These are phyloP conservation scores for Aspergillus nanangensis DNA, from an alignment of 495 filamentous ascomycete species.

Conservation along the genomic window DNA sequence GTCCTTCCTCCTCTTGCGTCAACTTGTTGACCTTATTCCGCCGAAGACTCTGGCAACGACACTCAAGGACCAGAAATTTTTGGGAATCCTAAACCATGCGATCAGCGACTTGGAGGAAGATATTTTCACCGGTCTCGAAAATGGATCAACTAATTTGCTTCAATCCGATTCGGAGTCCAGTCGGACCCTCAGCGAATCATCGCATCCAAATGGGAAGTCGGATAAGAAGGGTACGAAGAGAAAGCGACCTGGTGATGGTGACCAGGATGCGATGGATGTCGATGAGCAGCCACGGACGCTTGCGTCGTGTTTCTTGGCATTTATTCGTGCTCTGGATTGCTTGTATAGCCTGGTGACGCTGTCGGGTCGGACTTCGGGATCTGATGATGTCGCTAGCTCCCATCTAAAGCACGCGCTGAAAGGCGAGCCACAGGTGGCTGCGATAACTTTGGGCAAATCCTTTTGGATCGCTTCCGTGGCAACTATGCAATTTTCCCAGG, in stretches of 20 bases:
- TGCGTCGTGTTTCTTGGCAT: conserved; percentile 36
- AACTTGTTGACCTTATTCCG: conserved; percentile 43
- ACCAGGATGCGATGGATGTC: conserved; percentile 31
- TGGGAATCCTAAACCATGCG: conserved; percentile 35
- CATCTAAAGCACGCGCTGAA: conserved; percentile 49
- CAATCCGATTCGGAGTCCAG: conserved; percentile 34
- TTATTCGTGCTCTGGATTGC: conserved; percentile 35
- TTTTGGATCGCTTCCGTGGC: conserved; percentile 33
- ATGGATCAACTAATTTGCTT: conserved; percentile 16
- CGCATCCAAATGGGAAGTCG: conserved; percentile 16
- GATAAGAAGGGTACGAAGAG: conserved; percentile 44
- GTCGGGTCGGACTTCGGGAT: conserved; percentile 18
- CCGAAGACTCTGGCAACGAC: conserved; percentile 42
- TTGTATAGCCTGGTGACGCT: conserved; percentile 30
- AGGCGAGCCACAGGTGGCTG: conserved; percentile 42
- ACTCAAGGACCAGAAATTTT: conserved; percentile 47
- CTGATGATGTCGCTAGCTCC: conserved; percentile 41
- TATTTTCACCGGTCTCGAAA: conserved; percentile 27
- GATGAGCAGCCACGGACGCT: conserved; percentile 32
- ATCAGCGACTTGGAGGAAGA: conserved; percentile 35
- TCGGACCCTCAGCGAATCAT: conserved; percentile 35
- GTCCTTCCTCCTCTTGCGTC: conserved; percentile 46
- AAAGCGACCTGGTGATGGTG: conserved; percentile 32
- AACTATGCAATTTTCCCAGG: conserved; percentile 28
- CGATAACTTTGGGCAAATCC: conserved; percentile 38